phyloP scores from a whole-genome alignment of 768 basidiomycete genomes.

The Roridomyces roridus region DNA sequence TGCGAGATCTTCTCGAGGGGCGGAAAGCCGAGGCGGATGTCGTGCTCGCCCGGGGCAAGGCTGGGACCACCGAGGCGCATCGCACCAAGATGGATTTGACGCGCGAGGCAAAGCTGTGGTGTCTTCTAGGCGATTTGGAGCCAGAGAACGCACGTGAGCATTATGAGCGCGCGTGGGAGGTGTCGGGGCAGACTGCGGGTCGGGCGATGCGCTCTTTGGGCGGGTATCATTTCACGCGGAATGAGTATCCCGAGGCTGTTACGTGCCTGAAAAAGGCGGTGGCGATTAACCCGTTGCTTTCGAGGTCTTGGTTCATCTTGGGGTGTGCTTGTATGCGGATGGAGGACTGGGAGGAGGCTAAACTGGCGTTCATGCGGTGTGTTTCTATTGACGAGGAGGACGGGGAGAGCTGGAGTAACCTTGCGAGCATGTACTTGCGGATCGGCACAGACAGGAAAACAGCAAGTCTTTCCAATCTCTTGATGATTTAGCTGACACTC shows the following conservation, averaged over 20 bases:
- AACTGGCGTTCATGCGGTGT: constrained; percentile 83
- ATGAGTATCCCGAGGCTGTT: constrained; percentile 68
- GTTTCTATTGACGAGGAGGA: constrained; percentile 95
- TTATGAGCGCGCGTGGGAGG: constrained; percentile 84
- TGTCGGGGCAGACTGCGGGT: constrained; percentile 82
- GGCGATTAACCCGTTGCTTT: constrained; percentile 84
- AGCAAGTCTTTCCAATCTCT: not conserved
- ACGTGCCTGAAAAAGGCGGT: constrained; percentile 76
- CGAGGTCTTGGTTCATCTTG: constrained; percentile 96
- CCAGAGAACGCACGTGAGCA: constrained; percentile 70
- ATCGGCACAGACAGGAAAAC: constrained; percentile 56
- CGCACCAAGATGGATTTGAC: constrained; percentile 61
- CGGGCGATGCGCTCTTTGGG: constrained; percentile 94
- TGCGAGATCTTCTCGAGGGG: constrained; percentile 86
- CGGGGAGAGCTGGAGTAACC: constrained; percentile 97
- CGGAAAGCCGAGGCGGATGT: constrained; percentile 82
- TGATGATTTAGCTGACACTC: constrained; percentile 14
- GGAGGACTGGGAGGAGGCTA: constrained; percentile 86
- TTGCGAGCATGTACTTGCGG: constrained; percentile 93
- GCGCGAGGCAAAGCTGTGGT: constrained; percentile 92
- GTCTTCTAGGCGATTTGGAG: constrained; percentile 92
- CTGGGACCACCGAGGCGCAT: constrained; percentile 42
- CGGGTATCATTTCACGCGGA: constrained; percentile 76
- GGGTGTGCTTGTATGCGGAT: constrained; percentile 87
- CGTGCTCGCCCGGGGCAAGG: constrained; percentile 68